Base-by-base conservation (phyloP, 1,139 yeast species). In the Saccharomyces pastorianus region DNA sequence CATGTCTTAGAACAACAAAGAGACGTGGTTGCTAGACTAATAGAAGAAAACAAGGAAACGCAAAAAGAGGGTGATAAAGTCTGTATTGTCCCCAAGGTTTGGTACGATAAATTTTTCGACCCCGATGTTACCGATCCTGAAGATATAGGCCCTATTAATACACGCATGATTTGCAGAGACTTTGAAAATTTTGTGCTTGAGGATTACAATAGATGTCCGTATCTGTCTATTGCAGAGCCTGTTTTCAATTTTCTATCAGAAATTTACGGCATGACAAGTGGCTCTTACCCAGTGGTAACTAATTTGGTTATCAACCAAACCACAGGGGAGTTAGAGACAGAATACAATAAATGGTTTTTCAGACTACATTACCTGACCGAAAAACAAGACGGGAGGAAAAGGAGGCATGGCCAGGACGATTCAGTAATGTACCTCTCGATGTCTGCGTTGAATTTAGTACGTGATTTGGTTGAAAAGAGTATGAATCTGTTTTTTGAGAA, bases 241-340 rank as follows among this genome's bases (percentile, higher is more conserved):
- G 73, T 76, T 1, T 84, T 80, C 61, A 63, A 72, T 2, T 62
- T 73, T 54, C 67, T 84, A 14, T 65, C 66, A 0, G 72, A 74
- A 28, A 81, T 85, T 84, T 83, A 83, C 66, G 87, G 85, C 0
- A 51, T 78, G 14, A 60, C 68, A 2, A 76, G 77, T 0, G 59
- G 63, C 4, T 70, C 74, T 5, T 64, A 64, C 6, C 81, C 85
- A 0, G 74, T 83, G 1, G 64, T 73, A 4, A 76, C 90, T 32
- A 71, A 71, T 31, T 64, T 81, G 4, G 65, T 81, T 6, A 57
- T 66, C 20, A 76, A 77, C 57, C 65, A 67, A 5, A 67, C 69
- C 13, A 70, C 73, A 7, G 79, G 78, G 0, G 60, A 67, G 9
- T 66, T 73, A 41, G 73, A 71, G 17, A 74, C 85, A 31, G 90